Evolutionary conservation across 768 basidiomycete genomes (phyloP).

Genomic region (Harrya chromipes): DNA sequence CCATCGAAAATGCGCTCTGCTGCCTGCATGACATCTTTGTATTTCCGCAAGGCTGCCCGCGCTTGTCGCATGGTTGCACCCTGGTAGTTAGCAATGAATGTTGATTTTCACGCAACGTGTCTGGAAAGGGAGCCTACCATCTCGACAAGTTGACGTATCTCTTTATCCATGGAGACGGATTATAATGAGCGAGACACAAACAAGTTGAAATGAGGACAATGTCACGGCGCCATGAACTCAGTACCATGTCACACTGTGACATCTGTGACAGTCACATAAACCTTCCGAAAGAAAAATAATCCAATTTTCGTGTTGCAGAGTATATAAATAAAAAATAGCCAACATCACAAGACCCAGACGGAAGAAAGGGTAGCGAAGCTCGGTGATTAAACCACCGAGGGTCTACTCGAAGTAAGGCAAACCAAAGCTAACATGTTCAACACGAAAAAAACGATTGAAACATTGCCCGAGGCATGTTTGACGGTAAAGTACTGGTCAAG

Average conservation of each 20-base stretch:
- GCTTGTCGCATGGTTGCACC: slow-evolving; percentile 83
- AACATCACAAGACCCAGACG: slow-evolving; percentile 12
- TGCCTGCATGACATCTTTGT: slow-evolving; percentile 90
- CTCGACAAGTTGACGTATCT: slow-evolving; percentile 61
- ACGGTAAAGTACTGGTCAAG: slow-evolving; percentile 12
- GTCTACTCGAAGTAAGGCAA: not conserved
- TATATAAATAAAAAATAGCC: slow-evolving; percentile 18
- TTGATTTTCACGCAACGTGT: not conserved
- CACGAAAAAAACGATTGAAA: slow-evolving; percentile 3
- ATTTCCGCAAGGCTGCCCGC: slow-evolving; percentile 72
- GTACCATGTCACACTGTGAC: slow-evolving; percentile 25
- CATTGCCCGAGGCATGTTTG: not conserved
- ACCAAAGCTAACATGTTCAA: slow-evolving; percentile 2
- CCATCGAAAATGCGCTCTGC: slow-evolving; percentile 86
- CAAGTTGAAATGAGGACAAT: slow-evolving; percentile 13
- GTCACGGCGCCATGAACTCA: slow-evolving; percentile 19
- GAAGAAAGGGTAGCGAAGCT: not conserved
- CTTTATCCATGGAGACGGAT: slow-evolving; percentile 41
- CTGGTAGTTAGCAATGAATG: slow-evolving; percentile 37
- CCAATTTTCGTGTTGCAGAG: not conserved
- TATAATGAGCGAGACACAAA: not conserved
- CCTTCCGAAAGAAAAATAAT: not conserved
- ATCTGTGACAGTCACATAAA: slow-evolving; percentile 3
- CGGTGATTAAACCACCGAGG: not conserved
- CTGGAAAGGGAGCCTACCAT: slow-evolving; percentile 39